A percentile compares a stretch with the other conserved stretches of the same genome.
These are phyloP conservation scores for Phytophthora meadii DNA, from an alignment of 352 stramenopile species.

Conservation along the genomic window DNA sequence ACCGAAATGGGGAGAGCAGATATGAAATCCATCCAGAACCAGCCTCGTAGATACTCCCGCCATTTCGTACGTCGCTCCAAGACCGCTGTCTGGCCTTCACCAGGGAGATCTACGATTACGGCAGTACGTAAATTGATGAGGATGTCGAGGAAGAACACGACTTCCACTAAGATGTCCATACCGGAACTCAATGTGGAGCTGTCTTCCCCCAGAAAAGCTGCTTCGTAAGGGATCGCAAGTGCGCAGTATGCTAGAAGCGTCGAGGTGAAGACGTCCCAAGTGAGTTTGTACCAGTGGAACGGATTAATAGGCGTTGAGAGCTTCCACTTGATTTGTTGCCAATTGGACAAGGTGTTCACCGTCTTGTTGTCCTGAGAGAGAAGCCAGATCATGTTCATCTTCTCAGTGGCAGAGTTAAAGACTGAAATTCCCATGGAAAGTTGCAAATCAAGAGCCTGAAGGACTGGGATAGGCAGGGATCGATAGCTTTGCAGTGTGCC, in stretches of 20 bases:
- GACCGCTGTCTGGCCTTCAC: constrained; percentile 47
- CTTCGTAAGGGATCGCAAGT: constrained; percentile 69
- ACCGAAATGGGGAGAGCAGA: constrained; percentile 64
- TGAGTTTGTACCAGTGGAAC: constrained; percentile 52
- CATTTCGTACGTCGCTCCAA: constrained; percentile 35
- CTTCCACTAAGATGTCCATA: constrained; percentile 55
- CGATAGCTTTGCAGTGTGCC: constrained; percentile 68
- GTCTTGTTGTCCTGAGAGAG: constrained; percentile 45
- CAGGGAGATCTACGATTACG: constrained; percentile 39
- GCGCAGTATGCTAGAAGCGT: constrained; percentile 60
- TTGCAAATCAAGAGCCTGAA: constrained; percentile 71
- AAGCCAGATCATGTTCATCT: constrained; percentile 71
- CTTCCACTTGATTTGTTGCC: constrained; percentile 37
- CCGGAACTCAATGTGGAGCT: constrained; percentile 23
- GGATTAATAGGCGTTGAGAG: constrained; percentile 53
- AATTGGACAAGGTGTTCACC: constrained; percentile 7
- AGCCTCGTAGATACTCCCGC: constrained; percentile 63
- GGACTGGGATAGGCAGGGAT: constrained; percentile 59
- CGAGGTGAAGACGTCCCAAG: constrained; percentile 60
- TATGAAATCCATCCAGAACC: constrained; percentile 78
- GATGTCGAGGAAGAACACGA: constrained; percentile 64
- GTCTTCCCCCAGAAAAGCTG: constrained; percentile 55
- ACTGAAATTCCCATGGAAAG: constrained; percentile 81
- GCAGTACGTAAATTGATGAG: constrained; percentile 63
- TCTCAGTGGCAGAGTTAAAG: constrained; percentile 77